Percentiles rank a stretch among this genome's conserved stretches.
These are phyloP conservation scores for Fusarium concolor DNA, from an alignment of 2,329 filamentous ascomycete genomes.

Conservation along the genomic window DNA sequence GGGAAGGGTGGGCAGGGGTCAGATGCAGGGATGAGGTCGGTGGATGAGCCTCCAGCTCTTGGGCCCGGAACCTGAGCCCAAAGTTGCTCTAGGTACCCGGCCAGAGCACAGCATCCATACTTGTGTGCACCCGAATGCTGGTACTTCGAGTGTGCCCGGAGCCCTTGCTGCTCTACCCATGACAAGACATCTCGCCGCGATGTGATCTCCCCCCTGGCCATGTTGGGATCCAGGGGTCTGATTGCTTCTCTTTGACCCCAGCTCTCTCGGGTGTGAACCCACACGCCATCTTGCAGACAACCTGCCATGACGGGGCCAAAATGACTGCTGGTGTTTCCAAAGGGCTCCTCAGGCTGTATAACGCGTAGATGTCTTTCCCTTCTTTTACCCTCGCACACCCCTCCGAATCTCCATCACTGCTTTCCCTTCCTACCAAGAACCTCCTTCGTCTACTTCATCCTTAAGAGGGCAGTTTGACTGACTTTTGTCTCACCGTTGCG, in stretches of 20 bases:
- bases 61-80: conserved; percentile 36
- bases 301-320: conserved; percentile 45
- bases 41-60: conserved; percentile 34
- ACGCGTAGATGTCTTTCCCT: conserved; percentile 48
- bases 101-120: conserved; percentile 23
- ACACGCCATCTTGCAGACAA: conserved; percentile 48
- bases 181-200: conserved; percentile 33
- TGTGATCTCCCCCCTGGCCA: conserved; percentile 42
- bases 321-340: conserved; percentile 44
- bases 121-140: conserved; percentile 24
- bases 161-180: conserved; percentile 32
- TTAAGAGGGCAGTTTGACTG: conserved; percentile 49
- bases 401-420: conserved; percentile 44
- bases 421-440: conserved; percentile 46
- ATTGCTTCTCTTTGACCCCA: conserved; percentile 45
- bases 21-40: conserved; percentile 38
- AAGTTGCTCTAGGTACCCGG: conserved; percentile 46
- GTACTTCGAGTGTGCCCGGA: conserved; percentile 19
- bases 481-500: conserved; percentile 50
- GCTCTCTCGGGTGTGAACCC: conserved; percentile 46
- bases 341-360: conserved; percentile 36
- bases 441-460: conserved; percentile 52
- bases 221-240: conserved; percentile 44
- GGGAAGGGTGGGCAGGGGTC: conserved; percentile 37
- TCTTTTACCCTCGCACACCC: conserved; percentile 54